Percentiles rank a stretch among this genome's conserved stretches.
phyloP scores from a whole-genome alignment of 495 filamentous ascomycete genomes.

The Aspergillus heteromorphus region DNA sequence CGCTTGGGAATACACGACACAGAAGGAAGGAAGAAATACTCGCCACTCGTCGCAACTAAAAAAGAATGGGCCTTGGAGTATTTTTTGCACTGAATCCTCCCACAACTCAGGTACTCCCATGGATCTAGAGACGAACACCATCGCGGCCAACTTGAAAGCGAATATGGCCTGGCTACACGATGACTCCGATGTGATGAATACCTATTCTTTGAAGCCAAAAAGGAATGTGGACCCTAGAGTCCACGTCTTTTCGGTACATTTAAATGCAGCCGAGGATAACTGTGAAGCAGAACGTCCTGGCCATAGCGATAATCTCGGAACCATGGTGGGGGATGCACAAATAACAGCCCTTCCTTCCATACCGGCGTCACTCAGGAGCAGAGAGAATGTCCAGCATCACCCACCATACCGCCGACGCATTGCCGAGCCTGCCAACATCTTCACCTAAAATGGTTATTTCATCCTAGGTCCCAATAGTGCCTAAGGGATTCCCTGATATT shows the following conservation, averaged over 20 bases:
- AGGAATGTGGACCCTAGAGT: slow-evolving; percentile 27
- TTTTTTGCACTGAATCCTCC: slow-evolving; percentile 28
- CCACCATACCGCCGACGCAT: neutral
- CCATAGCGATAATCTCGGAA: slow-evolving; percentile 1
- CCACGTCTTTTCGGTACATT: slow-evolving; percentile 31
- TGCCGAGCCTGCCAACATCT: neutral
- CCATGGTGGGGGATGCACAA: slow-evolving; percentile 14
- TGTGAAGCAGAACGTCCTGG: slow-evolving; percentile 1
- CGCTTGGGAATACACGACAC: slow-evolving; percentile 29
- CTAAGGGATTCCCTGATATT: no score
- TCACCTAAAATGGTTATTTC: neutral
- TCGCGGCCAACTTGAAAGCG: slow-evolving; percentile 15
- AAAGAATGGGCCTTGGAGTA: slow-evolving; percentile 31
- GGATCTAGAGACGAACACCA: slow-evolving; percentile 5
- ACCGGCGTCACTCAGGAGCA: slow-evolving; percentile 7
- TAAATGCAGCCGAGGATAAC: slow-evolving; percentile 22
- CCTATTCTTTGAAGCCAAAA: slow-evolving; percentile 31
- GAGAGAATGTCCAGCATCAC: neutral
- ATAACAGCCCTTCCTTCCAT: slow-evolving; percentile 38
- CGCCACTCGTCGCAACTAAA: slow-evolving; percentile 12
- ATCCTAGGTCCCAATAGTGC: neutral
- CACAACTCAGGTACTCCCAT: slow-evolving; percentile 8
- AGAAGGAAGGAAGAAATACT: slow-evolving; percentile 10
- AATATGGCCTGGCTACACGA: slow-evolving; percentile 34
- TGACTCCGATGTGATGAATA: slow-evolving; percentile 27